Evolutionary conservation across 176 grass and related monocot species (phyloP), one percentile per base, ranked within the genome.

Genomic region (Neostapfia colusana): DNA sequence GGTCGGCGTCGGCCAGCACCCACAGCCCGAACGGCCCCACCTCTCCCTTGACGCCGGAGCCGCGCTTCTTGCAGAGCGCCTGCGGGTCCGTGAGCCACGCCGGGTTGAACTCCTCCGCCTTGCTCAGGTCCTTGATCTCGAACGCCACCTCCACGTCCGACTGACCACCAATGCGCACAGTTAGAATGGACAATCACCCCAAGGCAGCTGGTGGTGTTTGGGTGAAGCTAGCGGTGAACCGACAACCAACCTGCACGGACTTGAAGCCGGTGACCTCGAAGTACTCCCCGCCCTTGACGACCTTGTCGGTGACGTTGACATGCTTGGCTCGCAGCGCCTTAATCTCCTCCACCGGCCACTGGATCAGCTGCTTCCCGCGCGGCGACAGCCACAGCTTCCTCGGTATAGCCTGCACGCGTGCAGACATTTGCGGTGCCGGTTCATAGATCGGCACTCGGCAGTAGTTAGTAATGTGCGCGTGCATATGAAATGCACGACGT

Each of bases 1-100:
- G 85, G 78, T 81, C 66, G 38, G 45, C 58, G 21, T 67, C 62
- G 65, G 88, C 90, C 14, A 97, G 82, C 74, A 89, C 66, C 81
- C 76, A 84, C 18, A 97, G 90, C 10, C 93, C 93, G 74, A 97
- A 97, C 4, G 93, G 93, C 13, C 93, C 93, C 23, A 93, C 93
- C 38, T 89, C 90, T 12, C 93, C 93, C 7, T 44, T 48, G 1
- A 72, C 72, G 1, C 51, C 35, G 25, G 85, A 68, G 56, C 74
- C 67, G 20, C 59, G 72, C 72, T 64, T 70, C 57, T 81, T 77
- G 78, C 90, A 93, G 0, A 89, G 76, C 41, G 59, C 60, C 63
- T 97, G 81, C 35, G 93, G 80, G 78, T 97, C 67, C 1, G 7
- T 82, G 4, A 13, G 56, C 85, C 91, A 97, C 15, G 68, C 69